Evolutionary conservation across 1,284 basidiomycete genomes (phyloP), one percentile per base, ranked within the genome.

Genomic region (Dichomitus squalens): DNA sequence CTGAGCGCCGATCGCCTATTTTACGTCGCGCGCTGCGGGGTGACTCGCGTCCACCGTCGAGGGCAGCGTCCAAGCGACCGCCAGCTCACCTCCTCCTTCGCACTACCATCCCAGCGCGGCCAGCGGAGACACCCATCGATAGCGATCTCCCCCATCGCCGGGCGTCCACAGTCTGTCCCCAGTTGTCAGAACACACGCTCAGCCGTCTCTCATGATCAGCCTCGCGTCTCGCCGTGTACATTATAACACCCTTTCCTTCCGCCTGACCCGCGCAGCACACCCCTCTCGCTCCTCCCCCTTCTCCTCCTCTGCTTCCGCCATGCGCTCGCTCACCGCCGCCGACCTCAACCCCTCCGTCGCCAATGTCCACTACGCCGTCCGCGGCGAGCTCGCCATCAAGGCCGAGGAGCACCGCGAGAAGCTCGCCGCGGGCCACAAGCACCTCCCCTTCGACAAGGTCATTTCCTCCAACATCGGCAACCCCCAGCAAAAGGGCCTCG

Each of bases 381-480:
- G 96, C 57, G 96, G 97, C 55, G 95, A 96, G 75, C 88, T 99
- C 64, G 95, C 96, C 14, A 92, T 95, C 78, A 93, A 90, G 71
- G 95, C 96, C 2, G 95, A 98, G 75, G 80, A 88, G 62, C 89
- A 93, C 68, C 82, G 87, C 58, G 86, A 87, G 50, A 74, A 80
- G 65, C 85, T 96, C 67, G 82, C 85, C 68, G 73, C 80, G 36
- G 73, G 75, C 7, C 72, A 79, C 58, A 76, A 85, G 58, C 76
- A 78, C 21, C 82, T 98, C 18, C 93, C 95, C 21, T 99, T 98
- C 73, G 83, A 88, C 70, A 87, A 87, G 66, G 83, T 99, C 73
- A 95, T 98, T 71, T 93, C 88, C 23, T 94, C 95, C 64, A 99
- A 99, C 77, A 99, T 99, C 58, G 96, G 96, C 8, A 99, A 99